Evolutionary conservation across 306 rosid species (phyloP), one percentile per base, ranked within the genome.

Genomic region (Potentilla sterilis): DNA sequence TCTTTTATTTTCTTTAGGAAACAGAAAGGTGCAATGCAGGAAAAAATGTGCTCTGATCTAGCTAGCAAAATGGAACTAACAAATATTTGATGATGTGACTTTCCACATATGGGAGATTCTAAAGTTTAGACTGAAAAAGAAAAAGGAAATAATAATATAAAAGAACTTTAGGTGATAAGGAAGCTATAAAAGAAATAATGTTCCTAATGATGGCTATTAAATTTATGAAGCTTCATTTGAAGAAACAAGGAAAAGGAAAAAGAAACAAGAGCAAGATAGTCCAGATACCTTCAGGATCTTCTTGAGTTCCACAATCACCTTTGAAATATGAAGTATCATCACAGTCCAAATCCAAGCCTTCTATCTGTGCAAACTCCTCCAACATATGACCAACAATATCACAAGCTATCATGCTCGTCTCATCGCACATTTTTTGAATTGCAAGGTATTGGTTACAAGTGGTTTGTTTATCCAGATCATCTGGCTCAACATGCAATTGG

Each of bases 371-470:
- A 77, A 87, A 83, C 84, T 84, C 86, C 69, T 80, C 78, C 81
- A 95, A 72, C 82, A 90, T 34, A 70, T 65, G 89, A 76, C 96
- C 96, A 61, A 88, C 57, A 67, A 92, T 81, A 76, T 89, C 86
- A 86, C 87, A 85, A 52, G 93, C 87, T 77, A 82, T 72, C 89
- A 88, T 77, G 75, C 97, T 86, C 22, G 97, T 86, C 84, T 87
- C 87, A 59, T 95, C 97, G 85, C 93, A 90, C 67, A 77, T 83
- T 64, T 88, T 89, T 81, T 95, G 98, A 79, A 81, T 64, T 24
- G 82, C 78, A 35, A 95, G 89, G 81, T 92, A 90, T 32, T 81
- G 80, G 79, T 95, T 82, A 76, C 74, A 68, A 14, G 72, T 62
- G 21, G 61, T 69, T 73, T 76, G 41, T 40, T 74, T 70, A 57